phyloP scores from a whole-genome alignment of 768 basidiomycete species.

The Gymnopilus dilepis region DNA sequence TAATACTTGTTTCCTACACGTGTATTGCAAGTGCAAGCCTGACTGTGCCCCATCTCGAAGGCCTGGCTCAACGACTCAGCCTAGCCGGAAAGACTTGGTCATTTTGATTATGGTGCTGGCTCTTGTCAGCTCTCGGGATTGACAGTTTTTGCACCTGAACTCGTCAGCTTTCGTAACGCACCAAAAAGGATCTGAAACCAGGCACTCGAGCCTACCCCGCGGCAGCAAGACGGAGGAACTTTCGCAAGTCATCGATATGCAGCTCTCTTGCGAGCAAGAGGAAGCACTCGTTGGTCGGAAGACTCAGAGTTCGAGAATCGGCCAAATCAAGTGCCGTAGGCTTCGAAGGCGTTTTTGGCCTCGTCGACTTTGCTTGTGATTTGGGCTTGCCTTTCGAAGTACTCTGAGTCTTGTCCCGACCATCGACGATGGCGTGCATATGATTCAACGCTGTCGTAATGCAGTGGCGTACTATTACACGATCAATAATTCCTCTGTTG shows the following conservation, averaged over 20 bases:
- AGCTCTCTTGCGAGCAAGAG: background rate
- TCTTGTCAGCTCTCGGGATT: too few species aligned
- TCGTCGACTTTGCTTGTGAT: too few species aligned
- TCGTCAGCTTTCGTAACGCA: too few species aligned
- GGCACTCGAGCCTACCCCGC: background rate
- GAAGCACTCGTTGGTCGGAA: background rate
- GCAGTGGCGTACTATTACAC: background rate
- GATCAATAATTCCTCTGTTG: background rate
- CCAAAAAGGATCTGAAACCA: background rate
- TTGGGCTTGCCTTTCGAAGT: too few species aligned
- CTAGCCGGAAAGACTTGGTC: too few species aligned
- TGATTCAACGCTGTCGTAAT: slow-evolving; percentile 1
- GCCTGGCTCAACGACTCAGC: too few species aligned
- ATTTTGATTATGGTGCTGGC: too few species aligned
- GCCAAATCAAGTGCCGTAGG: background rate
- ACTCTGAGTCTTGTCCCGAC: background rate
- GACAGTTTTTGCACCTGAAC: too few species aligned
- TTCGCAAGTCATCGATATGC: background rate
- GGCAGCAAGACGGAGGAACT: background rate
- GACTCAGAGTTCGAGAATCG: background rate
- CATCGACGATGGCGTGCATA: background rate
- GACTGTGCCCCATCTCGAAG: too few species aligned
- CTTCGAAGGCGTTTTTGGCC: background rate
- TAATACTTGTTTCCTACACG: too few species aligned
- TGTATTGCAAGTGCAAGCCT: too few species aligned